phyloP scores from a whole-genome alignment of 345 rosid species.

The Diplotaxis tenuifolia region DNA sequence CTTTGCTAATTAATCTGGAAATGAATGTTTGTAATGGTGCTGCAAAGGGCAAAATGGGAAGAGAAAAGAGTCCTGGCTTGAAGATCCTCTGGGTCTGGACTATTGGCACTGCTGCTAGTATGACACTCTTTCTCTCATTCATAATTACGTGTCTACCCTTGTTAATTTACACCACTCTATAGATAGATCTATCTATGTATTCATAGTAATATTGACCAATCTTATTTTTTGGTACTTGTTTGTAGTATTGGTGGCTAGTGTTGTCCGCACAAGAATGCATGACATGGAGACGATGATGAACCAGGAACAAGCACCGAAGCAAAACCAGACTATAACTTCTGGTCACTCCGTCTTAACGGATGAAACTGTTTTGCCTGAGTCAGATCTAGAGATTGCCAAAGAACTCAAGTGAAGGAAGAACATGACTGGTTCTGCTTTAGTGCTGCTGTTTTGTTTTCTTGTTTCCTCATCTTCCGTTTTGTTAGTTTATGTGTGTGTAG shows the following conservation, averaged over 20 bases:
- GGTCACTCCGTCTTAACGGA: constrained; percentile 29
- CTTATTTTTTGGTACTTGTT: neutral
- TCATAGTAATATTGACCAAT: neutral
- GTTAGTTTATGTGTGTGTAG: constrained; percentile 1
- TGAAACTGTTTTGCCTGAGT: constrained; percentile 29
- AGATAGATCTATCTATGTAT: neutral
- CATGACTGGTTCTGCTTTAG: constrained; percentile 5
- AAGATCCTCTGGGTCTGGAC: constrained; percentile 90
- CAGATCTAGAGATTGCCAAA: constrained; percentile 37
- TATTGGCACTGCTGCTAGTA: constrained; percentile 77
- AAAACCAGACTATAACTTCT: constrained; percentile 1
- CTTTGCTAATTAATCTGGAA: neutral
- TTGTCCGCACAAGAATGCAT: constrained; percentile 61
- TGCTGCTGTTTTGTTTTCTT: neutral
- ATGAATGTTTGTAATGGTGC: constrained; percentile 11
- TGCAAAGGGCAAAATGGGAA: constrained; percentile 39
- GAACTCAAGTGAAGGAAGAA: constrained; percentile 30
- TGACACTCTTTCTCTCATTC: neutral
- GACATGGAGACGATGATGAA: constrained; percentile 58
- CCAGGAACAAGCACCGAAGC: constrained; percentile 38
- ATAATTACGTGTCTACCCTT: neutral
- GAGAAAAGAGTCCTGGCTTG: constrained; percentile 72
- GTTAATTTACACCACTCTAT: neutral
- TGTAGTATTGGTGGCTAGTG: constrained; percentile 70
- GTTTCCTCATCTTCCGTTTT: neutral